phyloP scores from a whole-genome alignment of 1,139 yeast species.

The Pichia sp. region DNA sequence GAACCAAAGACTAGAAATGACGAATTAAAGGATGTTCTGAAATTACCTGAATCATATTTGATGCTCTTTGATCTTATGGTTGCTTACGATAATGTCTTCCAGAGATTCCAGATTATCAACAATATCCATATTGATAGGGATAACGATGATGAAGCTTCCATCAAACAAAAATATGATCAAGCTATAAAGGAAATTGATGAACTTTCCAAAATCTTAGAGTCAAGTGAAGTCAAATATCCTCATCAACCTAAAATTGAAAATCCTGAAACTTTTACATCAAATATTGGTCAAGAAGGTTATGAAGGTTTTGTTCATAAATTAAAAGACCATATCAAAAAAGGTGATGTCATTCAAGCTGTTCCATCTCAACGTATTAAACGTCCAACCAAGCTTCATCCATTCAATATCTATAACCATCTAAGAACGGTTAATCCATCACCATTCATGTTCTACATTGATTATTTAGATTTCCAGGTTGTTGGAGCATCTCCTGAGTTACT shows the following conservation, averaged over 20 bases:
- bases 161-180: conserved; percentile 41
- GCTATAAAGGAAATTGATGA: conserved; percentile 52
- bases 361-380: conserved; percentile 96
- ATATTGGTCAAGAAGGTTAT: conserved; percentile 90
- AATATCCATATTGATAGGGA: conserved; percentile 47
- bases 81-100: conserved; percentile 91
- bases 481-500: conserved; percentile 96
- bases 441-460: conserved; percentile 87
- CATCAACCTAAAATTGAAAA: conserved; percentile 63
- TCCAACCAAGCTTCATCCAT: conserved; percentile 92
- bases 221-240: conserved; percentile 42
- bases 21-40: conserved; percentile 64
- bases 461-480: conserved; percentile 83
- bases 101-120: conserved; percentile 82
- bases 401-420: conserved; percentile 88
- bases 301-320: conserved; percentile 69
- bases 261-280: conserved; percentile 66
- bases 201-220: conserved; percentile 45
- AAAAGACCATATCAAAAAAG: conserved; percentile 75
- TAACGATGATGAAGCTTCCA: conserved; percentile 29
- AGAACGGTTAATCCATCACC: conserved; percentile 97
- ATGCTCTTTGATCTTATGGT: conserved; percentile 88
- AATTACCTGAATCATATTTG: conserved; percentile 84
- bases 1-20: conserved; percentile 81
- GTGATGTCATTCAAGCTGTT: conserved; percentile 95